Base-by-base conservation (phyloP, 768 basidiomycete species). In the Dendrothele bispora region DNA sequence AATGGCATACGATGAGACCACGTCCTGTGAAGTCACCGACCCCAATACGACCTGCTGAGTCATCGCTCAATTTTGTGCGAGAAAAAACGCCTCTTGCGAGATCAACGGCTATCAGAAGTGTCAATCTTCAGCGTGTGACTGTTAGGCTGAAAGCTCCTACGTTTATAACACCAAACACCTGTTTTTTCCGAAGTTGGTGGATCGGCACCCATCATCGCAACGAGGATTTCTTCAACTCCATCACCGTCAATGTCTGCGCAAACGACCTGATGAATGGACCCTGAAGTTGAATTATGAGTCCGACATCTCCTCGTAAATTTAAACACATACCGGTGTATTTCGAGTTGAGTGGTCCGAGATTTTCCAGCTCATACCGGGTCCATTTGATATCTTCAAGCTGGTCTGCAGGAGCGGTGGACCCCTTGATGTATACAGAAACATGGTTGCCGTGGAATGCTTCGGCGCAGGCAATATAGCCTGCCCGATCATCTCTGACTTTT, bases 201-300 rank as follows among this genome's bases (percentile, higher is more conserved):
- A 12, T 40, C 28, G 18, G 53, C 43, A 11, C 57, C 61, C 55
- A 60, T 62, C 34, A 48, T 54, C 17, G 62, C 62, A 18, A 61
- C 49, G 3, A 46, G 36, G 32, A 62, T 55, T 11, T 50, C 46
- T 8, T 60, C 59, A 22, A 48, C 40, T 4, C 41, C 55, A 34
- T 41, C 42, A 17, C 38, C 44, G 35, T 53, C 39, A 17, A 40
- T 40, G 39, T 40, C 39, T 15, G 39, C 39, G 28, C 39, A 40
- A 25, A 40, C 44, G 27, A 62, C 57, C 29, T 63, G 53, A 41
- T 61, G 60, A 15, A 63, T 49, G 28, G 54, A 40, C 5, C 39
- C 39, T 18, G 25, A n/a, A n/a, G n/a, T n/a, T n/a, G n/a, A n/a
- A n/a, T n/a, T n/a, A n/a, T n/a, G n/a, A n/a, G n/a, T n/a, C n/a